A percentile compares a stretch with the other conserved stretches of the same genome.
Conservation (phyloP, 2,329 filamentous ascomycete species). For the Fusarium sp. region DNA sequence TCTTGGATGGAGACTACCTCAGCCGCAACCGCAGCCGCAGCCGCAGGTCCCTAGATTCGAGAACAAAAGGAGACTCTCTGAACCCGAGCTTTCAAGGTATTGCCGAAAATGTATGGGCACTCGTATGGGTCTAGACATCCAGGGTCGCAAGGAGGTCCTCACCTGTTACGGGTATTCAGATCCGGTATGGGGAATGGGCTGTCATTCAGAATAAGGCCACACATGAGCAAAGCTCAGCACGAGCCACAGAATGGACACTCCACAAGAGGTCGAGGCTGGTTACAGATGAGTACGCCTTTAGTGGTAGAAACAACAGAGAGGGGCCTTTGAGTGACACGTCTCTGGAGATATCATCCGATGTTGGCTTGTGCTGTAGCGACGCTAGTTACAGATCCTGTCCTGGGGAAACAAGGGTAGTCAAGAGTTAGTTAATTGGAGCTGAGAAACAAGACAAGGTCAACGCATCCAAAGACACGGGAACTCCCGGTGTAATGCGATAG, state of each 20-base stretch:
- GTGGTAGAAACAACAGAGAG: constrained; percentile 12
- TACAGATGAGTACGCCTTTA: background rate
- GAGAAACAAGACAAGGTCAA: constrained; percentile 9
- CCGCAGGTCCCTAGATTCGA: constrained; percentile 23
- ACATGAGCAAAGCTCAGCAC: background rate
- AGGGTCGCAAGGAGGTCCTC: constrained; percentile 23
- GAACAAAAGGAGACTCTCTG: background rate
- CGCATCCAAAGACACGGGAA: constrained; percentile 13
- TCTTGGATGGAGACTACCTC: background rate
- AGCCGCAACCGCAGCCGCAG: constrained; percentile 15
- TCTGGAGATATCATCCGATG: constrained; percentile 47
- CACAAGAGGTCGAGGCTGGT: background rate
- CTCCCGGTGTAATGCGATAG: background rate
- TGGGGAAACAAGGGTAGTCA: constrained; percentile 27
- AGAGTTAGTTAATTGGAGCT: constrained; percentile 7
- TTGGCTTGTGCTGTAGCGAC: constrained; percentile 42
- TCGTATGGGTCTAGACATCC: background rate
- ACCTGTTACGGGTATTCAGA: constrained; percentile 25
- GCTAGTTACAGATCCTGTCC: constrained; percentile 33
- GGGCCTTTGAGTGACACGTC: constrained; percentile 38
- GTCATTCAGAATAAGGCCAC: constrained; percentile 3
- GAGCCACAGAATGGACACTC: constrained; percentile 2
- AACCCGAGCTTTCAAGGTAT: background rate
- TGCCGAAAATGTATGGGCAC: no score
- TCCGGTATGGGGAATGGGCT: constrained; percentile 35